Percentiles rank a stretch among this genome's conserved stretches.
These are phyloP conservation scores for Gossypium raimondii DNA, from an alignment of 345 rosid species.

Conservation along the genomic window DNA sequence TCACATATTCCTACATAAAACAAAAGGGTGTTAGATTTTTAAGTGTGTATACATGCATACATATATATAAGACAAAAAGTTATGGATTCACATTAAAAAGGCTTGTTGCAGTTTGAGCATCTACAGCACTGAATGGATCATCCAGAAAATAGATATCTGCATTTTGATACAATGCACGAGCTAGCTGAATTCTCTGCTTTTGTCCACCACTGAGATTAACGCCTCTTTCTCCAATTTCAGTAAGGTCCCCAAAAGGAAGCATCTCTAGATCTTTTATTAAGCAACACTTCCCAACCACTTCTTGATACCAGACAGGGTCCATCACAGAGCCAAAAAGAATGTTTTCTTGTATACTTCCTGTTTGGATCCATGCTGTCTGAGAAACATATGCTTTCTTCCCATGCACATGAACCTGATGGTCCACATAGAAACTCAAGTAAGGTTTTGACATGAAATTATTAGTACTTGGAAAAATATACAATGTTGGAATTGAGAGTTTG, in stretches of 20 bases:
- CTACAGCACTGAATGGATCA: constrained; percentile 85
- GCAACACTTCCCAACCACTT: constrained; percentile 49
- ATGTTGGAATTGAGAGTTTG: not conserved
- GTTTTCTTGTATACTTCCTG: constrained; percentile 60
- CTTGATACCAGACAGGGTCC: constrained; percentile 35
- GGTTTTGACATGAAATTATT: not conserved
- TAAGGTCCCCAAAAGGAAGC: constrained; percentile 52
- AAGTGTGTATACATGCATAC: not conserved
- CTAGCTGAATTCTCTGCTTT: constrained; percentile 74
- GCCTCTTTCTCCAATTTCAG: constrained; percentile 73
- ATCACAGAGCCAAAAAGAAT: constrained; percentile 46
- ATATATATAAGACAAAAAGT: not conserved
- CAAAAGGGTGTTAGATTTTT: not conserved
- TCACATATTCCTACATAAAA: constrained; percentile 7
- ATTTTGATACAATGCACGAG: constrained; percentile 62
- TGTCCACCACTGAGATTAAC: constrained; percentile 85
- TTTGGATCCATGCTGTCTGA: constrained; percentile 91
- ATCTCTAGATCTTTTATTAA: constrained; percentile 52
- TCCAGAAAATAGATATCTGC: constrained; percentile 71
- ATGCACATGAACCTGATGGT: constrained; percentile 53
- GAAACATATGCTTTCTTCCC: constrained; percentile 78
- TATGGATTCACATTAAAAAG: constrained; percentile 46
- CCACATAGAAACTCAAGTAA: not conserved
- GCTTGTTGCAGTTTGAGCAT: constrained; percentile 67
- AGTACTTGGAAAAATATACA: not conserved